Evolutionary conservation across 2,329 filamentous ascomycete genomes (phyloP).

Genomic region (Diaporthe eres): DNA sequence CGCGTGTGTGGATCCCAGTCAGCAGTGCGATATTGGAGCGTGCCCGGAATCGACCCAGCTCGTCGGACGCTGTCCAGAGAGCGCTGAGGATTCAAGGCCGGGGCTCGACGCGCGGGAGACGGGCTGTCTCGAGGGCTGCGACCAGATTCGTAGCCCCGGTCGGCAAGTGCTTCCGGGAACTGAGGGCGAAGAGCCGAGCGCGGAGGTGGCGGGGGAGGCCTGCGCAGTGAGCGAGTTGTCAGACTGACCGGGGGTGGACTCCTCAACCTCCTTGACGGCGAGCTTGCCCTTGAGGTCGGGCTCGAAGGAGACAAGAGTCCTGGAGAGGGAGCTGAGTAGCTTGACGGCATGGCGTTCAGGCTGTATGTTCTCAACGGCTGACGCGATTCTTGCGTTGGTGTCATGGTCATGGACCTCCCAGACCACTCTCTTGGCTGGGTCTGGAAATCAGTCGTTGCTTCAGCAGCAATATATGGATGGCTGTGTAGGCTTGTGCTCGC

Average conservation of each 20-base stretch:
- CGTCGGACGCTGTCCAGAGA: constrained; percentile 46
- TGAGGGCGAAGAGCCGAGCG: constrained; percentile 55
- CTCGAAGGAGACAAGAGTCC: constrained; percentile 46
- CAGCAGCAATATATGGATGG: constrained; percentile 48
- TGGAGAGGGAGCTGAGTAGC: constrained; percentile 30
- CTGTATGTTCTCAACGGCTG: constrained; percentile 43
- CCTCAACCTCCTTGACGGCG: constrained; percentile 49
- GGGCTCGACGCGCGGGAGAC: constrained; percentile 43
- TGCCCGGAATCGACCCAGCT: constrained; percentile 34
- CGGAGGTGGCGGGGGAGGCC: constrained; percentile 52
- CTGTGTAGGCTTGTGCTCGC: constrained; percentile 46
- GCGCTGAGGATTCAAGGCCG: constrained; percentile 47
- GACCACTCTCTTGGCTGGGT: constrained; percentile 38
- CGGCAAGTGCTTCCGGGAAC: constrained; percentile 46
- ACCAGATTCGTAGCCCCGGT: constrained; percentile 51
- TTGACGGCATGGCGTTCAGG: constrained; percentile 36
- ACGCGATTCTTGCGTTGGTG: constrained; percentile 48
- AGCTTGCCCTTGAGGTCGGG: constrained; percentile 47
- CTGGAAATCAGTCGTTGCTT: constrained; percentile 41
- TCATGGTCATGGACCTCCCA: constrained; percentile 51
- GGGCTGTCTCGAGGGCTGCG: constrained; percentile 45
- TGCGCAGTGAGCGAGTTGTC: constrained; percentile 54
- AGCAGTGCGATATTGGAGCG: constrained; percentile 44
- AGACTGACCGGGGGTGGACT: constrained; percentile 60
- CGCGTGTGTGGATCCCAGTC: constrained; percentile 50